These are phyloP conservation scores for Akanthomyces lecanii DNA, from an alignment of 2,329 filamentous ascomycete genomes.

Conservation along the genomic window DNA sequence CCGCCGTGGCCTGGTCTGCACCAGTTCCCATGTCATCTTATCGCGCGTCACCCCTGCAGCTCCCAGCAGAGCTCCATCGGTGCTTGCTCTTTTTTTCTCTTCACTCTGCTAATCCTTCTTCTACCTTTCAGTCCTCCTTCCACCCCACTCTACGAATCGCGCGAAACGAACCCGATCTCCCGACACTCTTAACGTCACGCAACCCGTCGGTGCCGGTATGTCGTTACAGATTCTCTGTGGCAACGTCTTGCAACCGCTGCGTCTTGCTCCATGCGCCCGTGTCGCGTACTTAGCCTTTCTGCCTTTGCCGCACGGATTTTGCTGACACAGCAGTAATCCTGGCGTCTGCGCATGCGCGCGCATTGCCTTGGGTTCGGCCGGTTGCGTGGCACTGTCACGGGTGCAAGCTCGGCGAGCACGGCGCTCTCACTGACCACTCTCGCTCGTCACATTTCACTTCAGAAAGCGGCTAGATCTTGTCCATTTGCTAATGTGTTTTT, in stretches of 20 bases:
- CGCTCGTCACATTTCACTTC: not conserved
- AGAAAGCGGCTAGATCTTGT: not conserved
- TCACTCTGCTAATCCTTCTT: conserved; percentile 24
- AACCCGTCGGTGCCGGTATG: conserved; percentile 70
- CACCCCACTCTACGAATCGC: conserved; percentile 58
- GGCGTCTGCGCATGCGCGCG: not conserved
- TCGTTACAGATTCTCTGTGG: conserved; percentile 36
- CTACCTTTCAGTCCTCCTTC: conserved; percentile 35
- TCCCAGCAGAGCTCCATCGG: conserved; percentile 15
- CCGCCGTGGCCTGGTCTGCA: not conserved
- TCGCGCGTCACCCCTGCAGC: conserved; percentile 11
- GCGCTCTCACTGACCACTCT: not conserved
- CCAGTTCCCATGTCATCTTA: not conserved
- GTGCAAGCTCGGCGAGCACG: not conserved
- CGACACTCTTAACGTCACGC: conserved; percentile 51
- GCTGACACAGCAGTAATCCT: not conserved
- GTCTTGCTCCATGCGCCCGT: conserved; percentile 28
- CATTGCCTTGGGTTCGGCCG: not conserved
- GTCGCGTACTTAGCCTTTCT: conserved; percentile 13
- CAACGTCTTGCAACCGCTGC: conserved; percentile 32
- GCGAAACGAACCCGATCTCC: conserved; percentile 78
- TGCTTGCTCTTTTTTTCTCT: conserved; percentile 13
- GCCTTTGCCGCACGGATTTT: not conserved
- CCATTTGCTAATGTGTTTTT: conserved; percentile 26
- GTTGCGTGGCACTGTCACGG: not conserved